phyloP scores from a whole-genome alignment of 768 basidiomycete species.

The Tubosaeta sp. region DNA sequence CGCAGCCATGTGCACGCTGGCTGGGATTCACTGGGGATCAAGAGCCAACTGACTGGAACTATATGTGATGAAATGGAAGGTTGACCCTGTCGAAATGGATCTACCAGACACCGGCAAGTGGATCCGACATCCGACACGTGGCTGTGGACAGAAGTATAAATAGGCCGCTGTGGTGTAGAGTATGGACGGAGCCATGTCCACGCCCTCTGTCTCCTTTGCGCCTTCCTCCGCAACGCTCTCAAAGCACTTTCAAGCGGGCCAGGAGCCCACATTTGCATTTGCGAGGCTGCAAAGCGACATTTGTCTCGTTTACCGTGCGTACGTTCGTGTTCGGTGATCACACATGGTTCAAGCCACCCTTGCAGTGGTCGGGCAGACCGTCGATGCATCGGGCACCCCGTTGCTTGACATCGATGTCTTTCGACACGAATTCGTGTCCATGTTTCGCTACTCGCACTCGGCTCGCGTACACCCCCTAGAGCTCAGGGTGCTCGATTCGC shows the following conservation, averaged over 20 bases:
- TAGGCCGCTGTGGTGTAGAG: neutral
- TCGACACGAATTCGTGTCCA: constrained; percentile 57
- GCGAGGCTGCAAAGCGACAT: constrained; percentile 24
- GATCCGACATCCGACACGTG: neutral
- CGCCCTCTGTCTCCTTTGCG: constrained; percentile 22
- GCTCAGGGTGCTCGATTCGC: constrained; percentile 48
- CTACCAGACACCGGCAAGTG: neutral
- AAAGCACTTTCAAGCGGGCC: constrained; percentile 10
- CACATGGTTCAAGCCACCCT: neutral
- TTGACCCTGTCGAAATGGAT: too few species aligned
- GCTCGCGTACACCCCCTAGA: constrained; percentile 33
- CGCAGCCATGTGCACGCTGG: neutral
- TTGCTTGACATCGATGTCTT: constrained; percentile 26
- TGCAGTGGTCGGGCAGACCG: constrained; percentile 16
- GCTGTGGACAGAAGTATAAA: neutral
- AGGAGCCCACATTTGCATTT: constrained; percentile 35
- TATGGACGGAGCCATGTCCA: constrained; percentile 6
- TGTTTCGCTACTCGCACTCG: constrained; percentile 56
- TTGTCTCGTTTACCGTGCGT: constrained; percentile 30
- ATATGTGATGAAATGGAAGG: neutral
- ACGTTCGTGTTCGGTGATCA: neutral
- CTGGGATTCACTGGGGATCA: neutral
- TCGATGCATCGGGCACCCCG: constrained; percentile 11
- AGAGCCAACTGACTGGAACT: neutral
- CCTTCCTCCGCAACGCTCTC: constrained; percentile 10